Conservation (phyloP, 768 basidiomycete genomes). For the Suillus placidus region DNA sequence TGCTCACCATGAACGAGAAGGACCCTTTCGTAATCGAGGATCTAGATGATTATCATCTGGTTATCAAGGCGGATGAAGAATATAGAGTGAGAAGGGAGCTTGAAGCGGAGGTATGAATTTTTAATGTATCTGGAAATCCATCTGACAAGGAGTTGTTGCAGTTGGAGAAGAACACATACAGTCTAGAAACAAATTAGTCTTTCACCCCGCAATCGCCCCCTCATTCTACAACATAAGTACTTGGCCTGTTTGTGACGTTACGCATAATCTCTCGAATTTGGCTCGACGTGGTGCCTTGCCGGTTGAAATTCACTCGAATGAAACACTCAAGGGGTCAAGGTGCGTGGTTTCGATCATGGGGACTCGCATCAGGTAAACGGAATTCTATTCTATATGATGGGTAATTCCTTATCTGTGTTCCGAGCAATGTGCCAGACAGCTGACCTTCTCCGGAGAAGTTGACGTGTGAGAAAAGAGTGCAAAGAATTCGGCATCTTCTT, state of each 20-base stretch:
- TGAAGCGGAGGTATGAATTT: conserved; percentile 68
- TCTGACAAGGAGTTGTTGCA: conserved; percentile 29
- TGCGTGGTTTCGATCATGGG: not conserved
- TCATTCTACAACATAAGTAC: not conserved
- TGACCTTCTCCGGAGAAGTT: not conserved
- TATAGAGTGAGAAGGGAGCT: conserved; percentile 71
- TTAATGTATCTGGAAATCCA: conserved; percentile 2
- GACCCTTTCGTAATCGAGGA: conserved; percentile 85
- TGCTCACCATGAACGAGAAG: conserved; percentile 80
- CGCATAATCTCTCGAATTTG: not conserved
- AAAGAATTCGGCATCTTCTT: not conserved
- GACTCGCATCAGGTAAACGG: not conserved
- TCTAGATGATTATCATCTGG: conserved; percentile 79
- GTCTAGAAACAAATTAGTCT: conserved; percentile 46
- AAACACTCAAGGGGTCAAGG: not conserved
- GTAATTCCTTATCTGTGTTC: not conserved
- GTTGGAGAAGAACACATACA: conserved; percentile 89
- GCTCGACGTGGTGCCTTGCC: not conserved
- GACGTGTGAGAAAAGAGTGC: not conserved
- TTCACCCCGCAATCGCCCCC: not conserved
- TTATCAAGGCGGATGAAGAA: conserved; percentile 84
- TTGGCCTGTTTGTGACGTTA: not conserved
- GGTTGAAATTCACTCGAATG: not conserved
- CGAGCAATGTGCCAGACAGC: not conserved
- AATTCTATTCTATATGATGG: not conserved